These are phyloP conservation scores for Aphanomyces invadans DNA, from an alignment of 352 stramenopile species.

Conservation along the genomic window DNA sequence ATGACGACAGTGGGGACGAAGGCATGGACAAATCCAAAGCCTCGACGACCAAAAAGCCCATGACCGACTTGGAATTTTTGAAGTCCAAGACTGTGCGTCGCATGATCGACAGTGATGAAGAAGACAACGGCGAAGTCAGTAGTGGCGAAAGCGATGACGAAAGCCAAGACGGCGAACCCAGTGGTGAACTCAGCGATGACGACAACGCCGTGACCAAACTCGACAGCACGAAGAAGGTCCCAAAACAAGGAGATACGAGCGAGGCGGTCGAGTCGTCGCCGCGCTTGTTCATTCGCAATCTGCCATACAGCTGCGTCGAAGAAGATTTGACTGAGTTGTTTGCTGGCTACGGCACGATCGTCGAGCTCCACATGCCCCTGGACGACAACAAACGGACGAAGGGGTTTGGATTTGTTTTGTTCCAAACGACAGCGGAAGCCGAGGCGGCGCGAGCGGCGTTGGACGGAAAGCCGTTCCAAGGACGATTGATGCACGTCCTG, in stretches of 20 bases:
- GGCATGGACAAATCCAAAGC: conserved; percentile 25
- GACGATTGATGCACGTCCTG: conserved; percentile 92
- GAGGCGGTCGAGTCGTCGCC: conserved; percentile 42
- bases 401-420: conserved; percentile 96
- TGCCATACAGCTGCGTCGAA: conserved; percentile 94
- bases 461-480: conserved; percentile 94
- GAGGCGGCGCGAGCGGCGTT: conserved; percentile 81
- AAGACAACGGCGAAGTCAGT: conserved; percentile 35
- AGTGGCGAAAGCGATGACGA: conserved; percentile 39
- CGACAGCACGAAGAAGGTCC: not conserved
- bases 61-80: conserved; percentile 92
- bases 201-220: conserved; percentile 29
- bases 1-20: conserved; percentile 29
- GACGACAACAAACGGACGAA: conserved; percentile 94
- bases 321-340: conserved; percentile 93
- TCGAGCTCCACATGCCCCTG: conserved; percentile 94
- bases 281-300: conserved; percentile 96
- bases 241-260: conserved; percentile 24
- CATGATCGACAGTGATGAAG: conserved; percentile 66
- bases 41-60: conserved; percentile 25
- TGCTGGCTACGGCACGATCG: conserved; percentile 75
- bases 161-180: not conserved
- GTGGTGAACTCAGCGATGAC: conserved; percentile 26
- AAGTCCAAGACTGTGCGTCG: conserved; percentile 90
- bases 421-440: conserved; percentile 87